phyloP scores from a whole-genome alignment of 805 yeast genomes.

The Ogataea ramenticola region DNA sequence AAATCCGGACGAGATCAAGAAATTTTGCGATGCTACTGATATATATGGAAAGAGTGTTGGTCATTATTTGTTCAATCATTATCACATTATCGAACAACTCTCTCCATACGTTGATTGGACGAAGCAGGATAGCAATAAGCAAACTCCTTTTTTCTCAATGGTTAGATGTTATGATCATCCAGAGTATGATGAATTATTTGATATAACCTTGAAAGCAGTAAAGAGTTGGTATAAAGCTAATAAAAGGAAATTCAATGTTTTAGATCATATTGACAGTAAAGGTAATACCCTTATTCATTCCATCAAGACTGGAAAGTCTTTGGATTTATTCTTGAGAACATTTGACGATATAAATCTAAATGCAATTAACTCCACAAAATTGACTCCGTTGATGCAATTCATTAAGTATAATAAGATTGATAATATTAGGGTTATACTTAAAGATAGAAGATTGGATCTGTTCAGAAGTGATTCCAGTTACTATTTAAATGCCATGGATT shows the following conservation, averaged over 20 bases:
- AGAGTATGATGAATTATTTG: constrained; percentile 44
- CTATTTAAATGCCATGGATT: constrained; percentile 37
- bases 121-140: constrained; percentile 51
- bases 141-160: constrained; percentile 72
- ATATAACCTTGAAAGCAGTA: constrained; percentile 37
- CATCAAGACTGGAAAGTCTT: constrained; percentile 38
- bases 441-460: constrained; percentile 42
- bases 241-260: constrained; percentile 31
- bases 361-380: constrained; percentile 44
- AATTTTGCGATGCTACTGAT: constrained; percentile 48
- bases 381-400: constrained; percentile 67
- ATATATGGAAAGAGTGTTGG: constrained; percentile 54
- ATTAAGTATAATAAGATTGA: constrained; percentile 61
- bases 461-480: constrained; percentile 22
- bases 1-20: constrained; percentile 36
- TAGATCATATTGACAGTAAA: constrained; percentile 61
- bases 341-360: constrained; percentile 45
- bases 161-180: constrained; percentile 78
- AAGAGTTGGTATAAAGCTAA: constrained; percentile 32
- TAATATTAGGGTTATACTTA: constrained; percentile 45
- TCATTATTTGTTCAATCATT: constrained; percentile 61
- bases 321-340: constrained; percentile 32
- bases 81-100: constrained; percentile 40
- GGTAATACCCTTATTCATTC: constrained; percentile 79
- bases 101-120: constrained; percentile 68